Evolutionary conservation across 2,329 filamentous ascomycete species (phyloP), one percentile per base, ranked within the genome.

Genomic region (Cladosporium sp.): DNA sequence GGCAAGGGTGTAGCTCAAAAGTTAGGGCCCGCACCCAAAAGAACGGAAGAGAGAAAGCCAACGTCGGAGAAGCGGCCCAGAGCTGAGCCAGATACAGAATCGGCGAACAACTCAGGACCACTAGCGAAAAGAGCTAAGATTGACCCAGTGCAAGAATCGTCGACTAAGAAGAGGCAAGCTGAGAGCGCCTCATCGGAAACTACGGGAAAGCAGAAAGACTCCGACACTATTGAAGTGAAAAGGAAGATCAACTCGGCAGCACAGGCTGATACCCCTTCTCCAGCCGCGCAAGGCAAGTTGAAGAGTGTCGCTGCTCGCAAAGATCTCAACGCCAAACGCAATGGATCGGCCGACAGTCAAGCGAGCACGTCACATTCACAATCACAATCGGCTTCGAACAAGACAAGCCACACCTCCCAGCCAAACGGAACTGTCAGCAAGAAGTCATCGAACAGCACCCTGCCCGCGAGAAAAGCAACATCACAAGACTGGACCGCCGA

Each of bases 401-500:
- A 27, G 9, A 27, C 22, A 4, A 27, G 22, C 22, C 4, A 9
- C 13, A 34, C 27, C 20, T 37, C 40, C 9, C 56, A 55, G 13
- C 37, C 54, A 12, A 59, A 56, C 37, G 56, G 56, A 19, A 45
- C 44, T 2, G 20, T 36, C 52, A 30, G 49, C 55, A 39, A 36
- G 47, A 50, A 39, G 54, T 47, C 42, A n/a, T n/a, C n/a, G n/a
- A 49, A 47, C 45, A 41, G 22, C n/a, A n/a, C n/a, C n/a, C n/a
- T n/a, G n/a, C 9, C 63, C 3, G 65, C 68, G 8, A 65, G 68
- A 32, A 17, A 8, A 15, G 17, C 45, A 2, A 48, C 37, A n/a
- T 11, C 45, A 4, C 58, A 67, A 12, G 56, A 67, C 1, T 68
- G 73, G 54, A 65, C 66, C 7, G 60, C 66, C 1, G 65, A 68